phyloP scores from a whole-genome alignment of 345 rosid genomes.

The Adansonia digitata region DNA sequence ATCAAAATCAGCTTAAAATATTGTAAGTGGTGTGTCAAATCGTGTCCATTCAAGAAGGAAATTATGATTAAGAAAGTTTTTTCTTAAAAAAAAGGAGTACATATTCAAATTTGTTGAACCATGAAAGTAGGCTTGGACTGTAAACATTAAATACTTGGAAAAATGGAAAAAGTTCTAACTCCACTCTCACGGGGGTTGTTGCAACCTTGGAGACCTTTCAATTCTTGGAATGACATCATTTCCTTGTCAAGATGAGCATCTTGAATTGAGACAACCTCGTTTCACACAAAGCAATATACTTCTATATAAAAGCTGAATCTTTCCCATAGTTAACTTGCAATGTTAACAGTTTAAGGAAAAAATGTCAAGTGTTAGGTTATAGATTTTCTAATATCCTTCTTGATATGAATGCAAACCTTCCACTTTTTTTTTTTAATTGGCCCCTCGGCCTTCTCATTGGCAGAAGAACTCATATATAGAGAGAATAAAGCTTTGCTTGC shows the following conservation, averaged over 20 bases:
- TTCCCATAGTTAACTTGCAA: not conserved
- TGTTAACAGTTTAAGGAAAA: too few relatives aligned
- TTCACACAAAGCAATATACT: not conserved
- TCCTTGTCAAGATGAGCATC: not conserved
- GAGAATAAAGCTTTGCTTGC: not conserved
- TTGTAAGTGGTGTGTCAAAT: constrained; percentile 5
- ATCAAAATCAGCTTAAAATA: not conserved
- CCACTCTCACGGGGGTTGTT: not conserved
- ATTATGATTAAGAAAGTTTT: not conserved
- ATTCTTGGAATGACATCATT: not conserved
- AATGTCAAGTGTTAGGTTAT: too few relatives aligned
- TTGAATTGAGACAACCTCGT: not conserved
- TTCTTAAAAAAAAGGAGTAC: not conserved
- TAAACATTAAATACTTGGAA: not conserved
- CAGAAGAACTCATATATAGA: constrained; percentile 12
- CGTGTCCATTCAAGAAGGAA: constrained; percentile 10
- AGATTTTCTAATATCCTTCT: constrained; percentile 33
- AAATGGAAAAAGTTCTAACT: not conserved
- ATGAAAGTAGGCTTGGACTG: constrained; percentile 2
- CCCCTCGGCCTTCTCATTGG: constrained; percentile 4
- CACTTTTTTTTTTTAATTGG: not conserved
- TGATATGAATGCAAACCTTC: constrained; percentile 17
- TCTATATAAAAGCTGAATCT: not conserved
- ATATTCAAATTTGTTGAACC: constrained; percentile 9
- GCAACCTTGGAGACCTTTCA: not conserved